Percentiles rank a stretch among this genome's conserved stretches.
These are phyloP conservation scores for Priceomyces castillae DNA, from an alignment of 805 yeast species.

Conservation along the genomic window DNA sequence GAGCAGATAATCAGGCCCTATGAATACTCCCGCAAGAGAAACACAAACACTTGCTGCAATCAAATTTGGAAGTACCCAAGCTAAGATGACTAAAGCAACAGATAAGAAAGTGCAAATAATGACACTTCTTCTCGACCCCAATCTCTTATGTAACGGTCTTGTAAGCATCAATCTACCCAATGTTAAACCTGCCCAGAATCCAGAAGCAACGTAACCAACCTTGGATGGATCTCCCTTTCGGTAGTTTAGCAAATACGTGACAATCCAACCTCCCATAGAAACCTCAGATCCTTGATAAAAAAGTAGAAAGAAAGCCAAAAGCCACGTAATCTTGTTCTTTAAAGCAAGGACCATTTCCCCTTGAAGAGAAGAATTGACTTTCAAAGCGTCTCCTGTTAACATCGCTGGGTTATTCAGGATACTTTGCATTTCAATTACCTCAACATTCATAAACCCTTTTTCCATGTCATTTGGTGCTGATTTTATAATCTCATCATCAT, in stretches of 20 bases:
- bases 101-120: slow-evolving; percentile 32
- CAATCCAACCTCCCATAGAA: slow-evolving; percentile 68
- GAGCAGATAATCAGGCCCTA: slow-evolving; percentile 67
- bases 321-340: slow-evolving; percentile 41
- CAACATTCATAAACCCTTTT: neutral
- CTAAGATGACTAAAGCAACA: slow-evolving; percentile 36
- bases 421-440: neutral
- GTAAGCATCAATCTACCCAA: slow-evolving; percentile 58
- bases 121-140: slow-evolving; percentile 49
- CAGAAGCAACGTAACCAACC: slow-evolving; percentile 64
- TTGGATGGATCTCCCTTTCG: slow-evolving; percentile 45
- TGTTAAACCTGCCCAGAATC: slow-evolving; percentile 72
- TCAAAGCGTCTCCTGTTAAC: neutral
- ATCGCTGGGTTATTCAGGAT: neutral
- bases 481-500: slow-evolving; percentile 6
- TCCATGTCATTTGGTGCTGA: neutral
- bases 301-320: slow-evolving; percentile 53
- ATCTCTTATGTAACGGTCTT: slow-evolving; percentile 28
- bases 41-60: slow-evolving; percentile 46
- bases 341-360: slow-evolving; percentile 36
- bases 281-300: slow-evolving; percentile 71
- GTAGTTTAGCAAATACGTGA: slow-evolving; percentile 56
- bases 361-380: neutral
- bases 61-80: slow-evolving; percentile 49
- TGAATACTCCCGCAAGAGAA: slow-evolving; percentile 53